These are phyloP conservation scores for Fomitopsis pulvina DNA, from an alignment of 768 basidiomycete species.

Conservation along the genomic window DNA sequence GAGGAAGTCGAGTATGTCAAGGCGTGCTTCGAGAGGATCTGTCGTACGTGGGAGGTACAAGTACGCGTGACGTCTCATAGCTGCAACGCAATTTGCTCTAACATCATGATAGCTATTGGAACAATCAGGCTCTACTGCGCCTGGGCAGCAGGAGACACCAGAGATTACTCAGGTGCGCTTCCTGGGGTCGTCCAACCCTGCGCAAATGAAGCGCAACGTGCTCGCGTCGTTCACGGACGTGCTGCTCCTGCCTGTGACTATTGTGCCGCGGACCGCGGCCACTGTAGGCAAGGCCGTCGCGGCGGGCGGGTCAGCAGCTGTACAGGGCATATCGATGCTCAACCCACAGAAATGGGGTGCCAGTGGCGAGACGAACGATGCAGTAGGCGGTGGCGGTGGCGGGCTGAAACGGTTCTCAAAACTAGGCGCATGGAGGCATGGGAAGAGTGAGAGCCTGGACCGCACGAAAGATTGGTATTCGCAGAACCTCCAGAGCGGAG, in stretches of 20 bases:
- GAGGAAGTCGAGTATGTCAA: conserved; percentile 87
- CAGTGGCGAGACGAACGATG: conserved; percentile 14
- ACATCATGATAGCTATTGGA: conserved; percentile 4
- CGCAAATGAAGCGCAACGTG: conserved; percentile 86
- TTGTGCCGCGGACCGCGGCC: conserved; percentile 71
- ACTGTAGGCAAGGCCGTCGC: conserved; percentile 62
- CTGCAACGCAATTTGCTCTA: background rate
- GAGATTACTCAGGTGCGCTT: conserved; percentile 46
- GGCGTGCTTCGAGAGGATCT: conserved; percentile 63
- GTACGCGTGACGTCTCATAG: conserved; percentile 29
- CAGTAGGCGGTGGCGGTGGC: conserved; percentile 10
- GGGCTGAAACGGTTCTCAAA: conserved; percentile 5
- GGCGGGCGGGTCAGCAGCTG: conserved; percentile 70
- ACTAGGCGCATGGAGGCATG: background rate
- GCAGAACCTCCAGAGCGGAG: conserved; percentile 31
- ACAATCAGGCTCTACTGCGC: conserved; percentile 16
- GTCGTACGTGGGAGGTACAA: conserved; percentile 74
- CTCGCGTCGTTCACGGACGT: conserved; percentile 88
- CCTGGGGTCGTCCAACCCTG: conserved; percentile 80
- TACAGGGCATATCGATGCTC: conserved; percentile 81
- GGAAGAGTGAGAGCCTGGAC: background rate
- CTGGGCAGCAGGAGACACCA: conserved; percentile 2
- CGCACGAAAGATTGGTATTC: conserved; percentile 15
- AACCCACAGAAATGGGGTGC: conserved; percentile 86
- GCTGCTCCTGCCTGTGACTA: conserved; percentile 89